Evolutionary conservation across 1,284 basidiomycete species (phyloP), one percentile per base, ranked within the genome.

Genomic region (Tylopilus sp.): DNA sequence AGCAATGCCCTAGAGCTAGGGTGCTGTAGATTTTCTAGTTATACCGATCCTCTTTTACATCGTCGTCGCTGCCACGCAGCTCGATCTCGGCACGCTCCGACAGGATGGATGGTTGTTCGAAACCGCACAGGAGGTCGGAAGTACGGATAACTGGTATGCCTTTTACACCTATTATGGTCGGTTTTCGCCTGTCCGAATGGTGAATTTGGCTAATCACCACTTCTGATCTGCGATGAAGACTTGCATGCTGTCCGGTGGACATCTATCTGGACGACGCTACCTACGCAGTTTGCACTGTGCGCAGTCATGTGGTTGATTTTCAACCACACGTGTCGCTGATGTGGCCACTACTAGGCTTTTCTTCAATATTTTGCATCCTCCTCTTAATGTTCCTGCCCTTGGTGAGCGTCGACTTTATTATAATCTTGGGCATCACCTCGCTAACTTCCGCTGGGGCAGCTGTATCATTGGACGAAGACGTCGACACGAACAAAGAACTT

Each of bases 321-420:
- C 9, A 7, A 13, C 1, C 18, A 6, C n/a, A 2, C 25, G 4
- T 10, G 15, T 34, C 5, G 28, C 36, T 64, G 35, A 52, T 44
- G 21, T 49, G 44, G 21, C 19, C 35, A 29, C 38, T 28, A 9
- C 15, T 29, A 87, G 85, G 49, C 54, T 94, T 34, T 94, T 95
- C 66, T 95, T 96, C 69, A 93, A 97, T 55, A 85, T 98, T 45
- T 71, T 99, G 11, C 96, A 98, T 64, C 95, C 97, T 10, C 93
- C 92, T 33, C 73, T 96, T 46, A 96, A 96, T 57, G 90, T 97
- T 2, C 96, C 96, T 3, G 93, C 95, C 6, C 74, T 99, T 10
- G 87, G 93, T 78, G 57, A 45, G 74, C 56, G 40, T 39, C 9
- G 4, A 30, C 10, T n/a, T 6, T 16, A 13, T 31, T 15, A 4